Base-by-base conservation (phyloP, 164 flowering plant species). In the Magnolia sinica region DNA sequence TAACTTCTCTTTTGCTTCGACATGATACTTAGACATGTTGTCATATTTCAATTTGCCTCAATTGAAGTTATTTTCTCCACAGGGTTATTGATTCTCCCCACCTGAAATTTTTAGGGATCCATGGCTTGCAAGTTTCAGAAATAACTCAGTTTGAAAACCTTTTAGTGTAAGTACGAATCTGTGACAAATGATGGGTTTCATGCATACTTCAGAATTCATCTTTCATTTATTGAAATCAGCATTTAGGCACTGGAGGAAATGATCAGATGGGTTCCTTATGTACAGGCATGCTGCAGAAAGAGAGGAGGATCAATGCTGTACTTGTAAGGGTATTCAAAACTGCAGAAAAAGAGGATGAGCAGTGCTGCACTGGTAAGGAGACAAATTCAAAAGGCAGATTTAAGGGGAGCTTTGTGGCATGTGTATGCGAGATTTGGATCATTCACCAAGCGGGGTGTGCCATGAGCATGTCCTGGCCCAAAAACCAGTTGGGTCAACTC, bases 161-260 rank as follows among this genome's bases (percentile, higher is more conserved):
- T 3, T 2, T 37, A 5, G 7, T 37, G 7, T 4, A 37, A 37
- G 6, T 4, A 37, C 7, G 45, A 37, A 37, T 37, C 45, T 37
- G 45, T 37, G 45, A 4, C 45, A 37, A 37, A 37, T 37, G 45
- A 37, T 37, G 45, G 45, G 7, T 37, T 5, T 37, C 97, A 93
- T 92, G 59, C 97, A 93, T 78, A 97, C 98, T 81, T 89, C 90
- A 0, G 92, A 85, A 13, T 95, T 91, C 71, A 94, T 94, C 86
- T 91, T 95, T 14, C 93, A 97, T 83, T 95, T 93, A 83, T 95
- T 97, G 31, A 95, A 95, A 79, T 95, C 98, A 11, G 97, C 87
- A 75, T 95, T 95, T 76, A 91, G 86, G 89, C 96, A 93, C 50
- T 97, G 80, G 66, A 95, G 89, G 74, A 95, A 95, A 84, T 95